Conservation (phyloP, 176 grass and related monocot species). For the Pontederia paniculata region DNA sequence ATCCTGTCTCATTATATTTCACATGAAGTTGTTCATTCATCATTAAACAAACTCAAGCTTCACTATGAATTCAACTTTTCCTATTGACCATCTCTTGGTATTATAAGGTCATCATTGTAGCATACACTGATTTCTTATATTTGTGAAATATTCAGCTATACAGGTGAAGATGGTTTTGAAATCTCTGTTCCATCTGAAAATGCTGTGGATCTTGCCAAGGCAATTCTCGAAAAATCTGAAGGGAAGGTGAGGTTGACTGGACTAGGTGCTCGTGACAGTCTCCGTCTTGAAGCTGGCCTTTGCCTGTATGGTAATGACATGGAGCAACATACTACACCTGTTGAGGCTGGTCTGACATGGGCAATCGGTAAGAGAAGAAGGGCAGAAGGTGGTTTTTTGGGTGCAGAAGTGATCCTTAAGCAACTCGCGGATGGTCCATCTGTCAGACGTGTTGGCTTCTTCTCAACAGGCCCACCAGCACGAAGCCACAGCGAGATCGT, state of each 20-base stretch:
- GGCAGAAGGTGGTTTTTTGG: constrained; percentile 78
- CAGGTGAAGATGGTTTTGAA: constrained; percentile 95
- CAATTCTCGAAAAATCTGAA: constrained; percentile 81
- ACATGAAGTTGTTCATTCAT: no score
- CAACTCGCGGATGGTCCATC: constrained; percentile 83
- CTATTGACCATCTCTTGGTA: no score
- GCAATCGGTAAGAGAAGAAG: constrained; percentile 84
- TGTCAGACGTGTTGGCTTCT: constrained; percentile 68
- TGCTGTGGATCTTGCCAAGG: constrained; percentile 70
- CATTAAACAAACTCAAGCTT: no score
- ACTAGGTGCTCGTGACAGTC: constrained; percentile 88
- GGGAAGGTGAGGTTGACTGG: constrained; percentile 76
- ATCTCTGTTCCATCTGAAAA: constrained; percentile 93
- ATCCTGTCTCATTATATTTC: no score
- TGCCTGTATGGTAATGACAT: constrained; percentile 94
- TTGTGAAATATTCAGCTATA: constrained; percentile 58
- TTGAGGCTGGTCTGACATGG: constrained; percentile 91
- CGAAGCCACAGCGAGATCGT: constrained; percentile 82
- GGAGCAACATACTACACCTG: constrained; percentile 88
- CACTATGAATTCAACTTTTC: no score
- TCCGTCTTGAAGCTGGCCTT: constrained; percentile 88
- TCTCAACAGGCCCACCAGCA: constrained; percentile 68
- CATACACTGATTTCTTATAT: background rate
- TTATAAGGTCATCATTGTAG: no score
- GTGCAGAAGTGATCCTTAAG: constrained; percentile 84